phyloP scores from a whole-genome alignment of 106 monocot species.

The Allium sativum region DNA sequence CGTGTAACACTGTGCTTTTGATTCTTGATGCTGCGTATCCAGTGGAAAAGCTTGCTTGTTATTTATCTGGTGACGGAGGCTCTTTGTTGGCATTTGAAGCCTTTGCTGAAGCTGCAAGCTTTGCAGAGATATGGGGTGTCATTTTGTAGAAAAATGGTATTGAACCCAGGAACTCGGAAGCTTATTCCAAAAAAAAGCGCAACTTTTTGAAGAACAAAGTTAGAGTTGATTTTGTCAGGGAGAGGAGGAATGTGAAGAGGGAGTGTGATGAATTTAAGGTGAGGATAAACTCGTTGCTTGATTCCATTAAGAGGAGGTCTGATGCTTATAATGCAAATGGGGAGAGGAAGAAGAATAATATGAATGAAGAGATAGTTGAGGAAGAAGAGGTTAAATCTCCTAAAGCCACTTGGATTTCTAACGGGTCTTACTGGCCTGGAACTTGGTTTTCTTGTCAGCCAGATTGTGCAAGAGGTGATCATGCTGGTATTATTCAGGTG shows the following conservation, averaged over 20 bases:
- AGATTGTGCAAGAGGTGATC: constrained; percentile 74
- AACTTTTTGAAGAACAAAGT: constrained; percentile 90
- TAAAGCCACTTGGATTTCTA: constrained; percentile 88
- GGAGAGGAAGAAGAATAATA: constrained; percentile 45
- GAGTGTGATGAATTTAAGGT: constrained; percentile 99
- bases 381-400: constrained; percentile 24
- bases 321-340: constrained; percentile 88
- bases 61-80: constrained; percentile 71
- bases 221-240: constrained; percentile 71
- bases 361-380: constrained; percentile 11
- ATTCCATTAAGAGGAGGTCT: constrained; percentile 67
- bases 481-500: constrained; percentile 94
- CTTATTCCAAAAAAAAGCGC: constrained; percentile 68
- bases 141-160: constrained; percentile 82
- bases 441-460: constrained; percentile 48
- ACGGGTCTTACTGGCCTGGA: constrained; percentile 92
- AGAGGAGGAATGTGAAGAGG: constrained; percentile 87
- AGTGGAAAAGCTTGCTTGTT: constrained; percentile 73
- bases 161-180: constrained; percentile 85
- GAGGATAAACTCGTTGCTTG: constrained; percentile 75
- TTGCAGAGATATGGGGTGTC: constrained; percentile 80
- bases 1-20: constrained; percentile 65
- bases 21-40: constrained; percentile 75
- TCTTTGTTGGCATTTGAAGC: constrained; percentile 66
- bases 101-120: constrained; percentile 64